Conservation (phyloP, 192 early-diverging fungal genomes). For the Coemansia reversa region DNA sequence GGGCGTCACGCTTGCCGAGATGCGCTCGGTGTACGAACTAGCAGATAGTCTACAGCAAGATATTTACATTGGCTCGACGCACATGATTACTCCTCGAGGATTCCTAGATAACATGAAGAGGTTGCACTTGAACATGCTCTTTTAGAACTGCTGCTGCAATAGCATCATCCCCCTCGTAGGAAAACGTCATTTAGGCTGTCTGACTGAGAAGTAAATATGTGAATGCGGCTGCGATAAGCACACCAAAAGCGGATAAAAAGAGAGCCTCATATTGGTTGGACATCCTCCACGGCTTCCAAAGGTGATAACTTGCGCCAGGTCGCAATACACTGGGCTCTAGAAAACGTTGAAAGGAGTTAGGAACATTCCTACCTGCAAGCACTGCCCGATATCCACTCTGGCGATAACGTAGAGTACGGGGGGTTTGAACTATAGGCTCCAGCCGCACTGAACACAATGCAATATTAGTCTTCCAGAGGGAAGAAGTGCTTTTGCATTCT, state of each 20-base stretch:
- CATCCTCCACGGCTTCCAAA: conserved; percentile 39
- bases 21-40: conserved; percentile 54
- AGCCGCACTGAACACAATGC: conserved; percentile 39
- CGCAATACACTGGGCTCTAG: conserved; percentile 7
- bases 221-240: conserved; percentile 12
- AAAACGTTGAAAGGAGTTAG: background rate
- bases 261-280: conserved; percentile 22
- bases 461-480: conserved; percentile 36
- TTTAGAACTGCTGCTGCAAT: background rate
- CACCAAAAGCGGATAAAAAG: conserved; percentile 14
- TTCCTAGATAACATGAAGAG: conserved; percentile 50
- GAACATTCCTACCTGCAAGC: background rate
- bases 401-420: conserved; percentile 6
- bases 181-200: background rate
- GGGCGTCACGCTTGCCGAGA: conserved; percentile 51
- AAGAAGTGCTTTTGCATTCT: conserved; percentile 35
- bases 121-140: conserved; percentile 37
- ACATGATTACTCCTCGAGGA: conserved; percentile 51
- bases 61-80: conserved; percentile 55
- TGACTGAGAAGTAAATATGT: conserved; percentile 20
- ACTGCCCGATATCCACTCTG: background rate
- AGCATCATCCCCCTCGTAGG: background rate
- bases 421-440: conserved; percentile 17
- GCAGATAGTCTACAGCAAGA: conserved; percentile 36
- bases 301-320: conserved; percentile 29